phyloP scores from a whole-genome alignment of 805 yeast species.

The Yamadazyma akitaensis region DNA sequence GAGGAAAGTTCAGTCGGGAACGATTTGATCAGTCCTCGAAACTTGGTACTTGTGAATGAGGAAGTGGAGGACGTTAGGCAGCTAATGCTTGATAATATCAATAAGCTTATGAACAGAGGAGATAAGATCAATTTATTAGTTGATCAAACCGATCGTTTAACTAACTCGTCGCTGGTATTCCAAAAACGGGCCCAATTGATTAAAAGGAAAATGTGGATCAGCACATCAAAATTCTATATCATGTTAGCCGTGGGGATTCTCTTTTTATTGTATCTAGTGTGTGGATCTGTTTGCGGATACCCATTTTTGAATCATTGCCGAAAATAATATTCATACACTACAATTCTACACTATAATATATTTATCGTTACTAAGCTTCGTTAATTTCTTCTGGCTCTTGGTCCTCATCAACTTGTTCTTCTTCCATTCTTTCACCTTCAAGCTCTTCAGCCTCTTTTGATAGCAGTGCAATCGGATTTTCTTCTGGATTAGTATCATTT shows the following conservation, averaged over 20 bases:
- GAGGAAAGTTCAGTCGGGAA: conserved; percentile 13
- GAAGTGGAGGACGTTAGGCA: conserved; percentile 65
- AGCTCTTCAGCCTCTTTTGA: conserved; percentile 34
- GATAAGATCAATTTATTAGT: conserved; percentile 71
- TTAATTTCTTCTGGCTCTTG: conserved; percentile 9
- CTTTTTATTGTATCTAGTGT: conserved; percentile 40
- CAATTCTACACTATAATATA: not conserved
- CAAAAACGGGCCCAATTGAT: conserved; percentile 64
- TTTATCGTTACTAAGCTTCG: not conserved
- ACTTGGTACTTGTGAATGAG: conserved; percentile 40
- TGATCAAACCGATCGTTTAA: conserved; percentile 74
- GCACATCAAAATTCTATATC: conserved; percentile 46
- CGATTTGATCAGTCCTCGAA: conserved; percentile 32
- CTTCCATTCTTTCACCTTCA: conserved; percentile 19
- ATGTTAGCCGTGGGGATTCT: conserved; percentile 18
- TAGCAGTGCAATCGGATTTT: conserved; percentile 31
- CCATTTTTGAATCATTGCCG: conserved; percentile 46
- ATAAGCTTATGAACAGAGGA: conserved; percentile 69
- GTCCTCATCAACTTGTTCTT: conserved; percentile 10
- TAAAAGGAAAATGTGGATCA: conserved; percentile 69
- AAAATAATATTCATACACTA: conserved; percentile 4
- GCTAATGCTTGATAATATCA: conserved; percentile 71
- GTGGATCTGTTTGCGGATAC: conserved; percentile 53
- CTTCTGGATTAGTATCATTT: conserved; percentile 13
- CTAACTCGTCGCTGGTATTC: conserved; percentile 62